Percentiles rank a stretch among this genome's conserved stretches.
phyloP scores from a whole-genome alignment of 2,329 filamentous ascomycete species.

The Tolypocladium capitatum region DNA sequence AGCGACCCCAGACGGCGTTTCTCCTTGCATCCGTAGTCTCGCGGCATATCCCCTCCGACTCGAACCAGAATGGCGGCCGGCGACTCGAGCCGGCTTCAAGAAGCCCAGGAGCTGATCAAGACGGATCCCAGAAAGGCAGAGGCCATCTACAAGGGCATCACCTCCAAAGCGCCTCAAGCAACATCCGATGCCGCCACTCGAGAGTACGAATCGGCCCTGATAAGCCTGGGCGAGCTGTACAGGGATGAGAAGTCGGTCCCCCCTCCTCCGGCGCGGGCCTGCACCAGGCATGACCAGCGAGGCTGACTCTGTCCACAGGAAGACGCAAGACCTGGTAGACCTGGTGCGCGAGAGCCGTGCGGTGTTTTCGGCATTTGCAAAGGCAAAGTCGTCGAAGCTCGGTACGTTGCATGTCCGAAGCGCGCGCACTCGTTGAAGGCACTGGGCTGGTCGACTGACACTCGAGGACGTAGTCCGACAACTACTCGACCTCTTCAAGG shows the following conservation, averaged over 20 bases:
- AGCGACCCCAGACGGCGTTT: neutral
- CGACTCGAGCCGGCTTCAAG: conserved; percentile 58
- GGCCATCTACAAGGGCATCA: conserved; percentile 76
- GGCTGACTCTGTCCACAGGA: conserved; percentile 32
- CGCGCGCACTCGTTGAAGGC: neutral
- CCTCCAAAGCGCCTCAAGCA: conserved; percentile 70
- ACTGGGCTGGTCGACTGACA: neutral
- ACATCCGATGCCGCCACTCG: conserved; percentile 74
- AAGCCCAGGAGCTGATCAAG: conserved; percentile 76
- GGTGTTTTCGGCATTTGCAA: conserved; percentile 89
- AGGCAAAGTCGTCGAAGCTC: conserved; percentile 96
- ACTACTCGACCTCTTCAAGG: conserved; percentile 86
- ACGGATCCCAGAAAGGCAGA: conserved; percentile 74
- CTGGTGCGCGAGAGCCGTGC: conserved; percentile 83
- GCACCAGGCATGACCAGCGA: conserved; percentile 1
- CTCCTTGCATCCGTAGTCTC: neutral
- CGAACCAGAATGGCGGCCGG: conserved; percentile 37
- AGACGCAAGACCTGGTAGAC: conserved; percentile 72
- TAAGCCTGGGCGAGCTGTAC: conserved; percentile 85
- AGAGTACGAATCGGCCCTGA: conserved; percentile 81
- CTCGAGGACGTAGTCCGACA: conserved; percentile 60
- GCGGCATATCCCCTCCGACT: neutral
- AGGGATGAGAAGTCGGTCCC: conserved; percentile 64
- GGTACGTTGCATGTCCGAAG: conserved; percentile 42
- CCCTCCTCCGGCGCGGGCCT: neutral